Evolutionary conservation across 352 stramenopile species (phyloP), one percentile per base, ranked within the genome.

Genomic region (Phytopythium chamaehyphon): DNA sequence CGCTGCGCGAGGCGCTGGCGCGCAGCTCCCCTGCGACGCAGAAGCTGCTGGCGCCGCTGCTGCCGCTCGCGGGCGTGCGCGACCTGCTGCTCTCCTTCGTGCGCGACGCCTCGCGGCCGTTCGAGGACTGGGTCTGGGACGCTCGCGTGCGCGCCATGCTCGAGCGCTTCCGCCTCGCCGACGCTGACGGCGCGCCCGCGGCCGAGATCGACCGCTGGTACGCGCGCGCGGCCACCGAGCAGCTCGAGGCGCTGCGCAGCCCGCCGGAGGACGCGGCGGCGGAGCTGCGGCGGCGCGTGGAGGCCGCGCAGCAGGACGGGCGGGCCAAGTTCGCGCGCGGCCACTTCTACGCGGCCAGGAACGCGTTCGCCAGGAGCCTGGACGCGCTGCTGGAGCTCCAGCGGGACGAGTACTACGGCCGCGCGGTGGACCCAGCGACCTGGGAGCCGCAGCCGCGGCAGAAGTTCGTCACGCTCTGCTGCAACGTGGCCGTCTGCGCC

Each of bases 41-140:
- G 48, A 47, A 51, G 33, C 71, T 90, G 19, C 47, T 94, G 16
- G 59, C 61, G 5, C 78, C 81, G 5, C 59, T 94, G 38, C 58
- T 94, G 24, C 61, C 64, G 26, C 55, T 90, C 12, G 63, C 60
- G 6, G 69, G 81, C 7, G 78, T 91, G 37, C 81, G 88, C 51
- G 64, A 92, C 16, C 62, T 91, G 50, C 64, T 94, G 40, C 39
- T 88, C 35, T 75, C 75, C 38, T 94, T 94, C 47, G 47, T 90
- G 39, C 62, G 49, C 21, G 81, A 94, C 45, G 6, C 44, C 16
- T 78, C 69, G 31, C 70, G 74, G 14, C 67, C 68, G 31, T 89
- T 93, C 47, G 67, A 80, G 43, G 78, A 92, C 50, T 88, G 82
- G 71, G 68, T 93, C 1, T 91, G 79, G 81, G 81, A 93, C 46